Conservation (phyloP, 441 rosid species). For the Flueggea neowawraea region DNA sequence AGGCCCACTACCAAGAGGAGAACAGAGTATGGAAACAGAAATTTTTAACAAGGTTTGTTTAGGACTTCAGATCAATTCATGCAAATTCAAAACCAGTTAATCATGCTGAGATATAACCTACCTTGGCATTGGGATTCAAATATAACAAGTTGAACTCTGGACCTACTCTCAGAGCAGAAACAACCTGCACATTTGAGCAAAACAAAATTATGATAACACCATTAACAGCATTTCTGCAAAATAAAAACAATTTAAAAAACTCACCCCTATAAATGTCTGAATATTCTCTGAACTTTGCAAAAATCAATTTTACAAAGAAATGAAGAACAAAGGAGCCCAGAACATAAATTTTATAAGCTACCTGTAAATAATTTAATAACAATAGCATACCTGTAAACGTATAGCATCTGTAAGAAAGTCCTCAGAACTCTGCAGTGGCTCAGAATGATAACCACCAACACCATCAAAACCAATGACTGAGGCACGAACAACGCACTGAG, state of each 20-base stretch:
- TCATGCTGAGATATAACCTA: constrained; percentile 24
- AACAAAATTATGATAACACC: constrained; percentile 12
- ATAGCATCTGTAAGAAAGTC: constrained; percentile 73
- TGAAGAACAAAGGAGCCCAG: constrained; percentile 6
- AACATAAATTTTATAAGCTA: background rate
- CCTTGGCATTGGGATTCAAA: constrained; percentile 85
- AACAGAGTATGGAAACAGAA: too few species aligned
- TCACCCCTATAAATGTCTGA: too few species aligned
- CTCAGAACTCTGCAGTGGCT: constrained; percentile 39
- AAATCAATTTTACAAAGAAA: background rate
- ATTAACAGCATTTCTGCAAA: background rate
- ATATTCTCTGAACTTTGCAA: too few species aligned
- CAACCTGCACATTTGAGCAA: constrained; percentile 66
- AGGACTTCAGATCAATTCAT: too few species aligned
- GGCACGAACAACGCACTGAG: constrained; percentile 85
- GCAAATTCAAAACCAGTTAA: background rate
- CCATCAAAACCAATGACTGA: constrained; percentile 56
- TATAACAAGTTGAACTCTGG: constrained; percentile 84
- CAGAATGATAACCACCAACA: constrained; percentile 31
- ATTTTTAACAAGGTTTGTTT: too few species aligned
- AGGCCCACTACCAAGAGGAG: too few species aligned
- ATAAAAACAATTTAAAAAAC: too few species aligned
- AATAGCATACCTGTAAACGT: constrained; percentile 66
- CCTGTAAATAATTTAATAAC: constrained; percentile 7
- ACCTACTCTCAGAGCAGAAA: constrained; percentile 71